A percentile compares a stretch with the other conserved stretches of the same genome.
phyloP scores from a whole-genome alignment of 1,139 yeast genomes.

The Candida tropicalis region DNA sequence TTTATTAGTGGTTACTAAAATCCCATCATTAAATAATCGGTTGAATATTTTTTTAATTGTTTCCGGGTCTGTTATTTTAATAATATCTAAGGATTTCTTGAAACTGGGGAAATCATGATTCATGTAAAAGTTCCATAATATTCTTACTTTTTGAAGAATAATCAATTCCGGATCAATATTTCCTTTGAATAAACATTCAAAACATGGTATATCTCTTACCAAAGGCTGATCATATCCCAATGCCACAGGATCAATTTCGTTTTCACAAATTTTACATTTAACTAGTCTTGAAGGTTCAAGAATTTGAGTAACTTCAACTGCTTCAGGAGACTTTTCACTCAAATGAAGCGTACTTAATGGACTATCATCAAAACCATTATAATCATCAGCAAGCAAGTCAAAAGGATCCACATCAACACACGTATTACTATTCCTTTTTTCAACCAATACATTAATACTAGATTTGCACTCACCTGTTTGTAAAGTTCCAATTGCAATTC shows the following conservation, averaged over 20 bases:
- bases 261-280: constrained; percentile 17
- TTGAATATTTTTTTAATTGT: constrained; percentile 17
- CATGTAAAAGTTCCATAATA: constrained; percentile 20
- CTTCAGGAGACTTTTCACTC: constrained; percentile 9
- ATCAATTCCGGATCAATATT: constrained; percentile 14
- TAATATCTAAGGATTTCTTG: constrained; percentile 14
- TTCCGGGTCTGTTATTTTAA: constrained; percentile 7
- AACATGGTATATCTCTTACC: constrained; percentile 16
- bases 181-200: constrained; percentile 18
- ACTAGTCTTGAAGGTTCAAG: neutral
- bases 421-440: constrained; percentile 1
- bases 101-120: constrained; percentile 19
- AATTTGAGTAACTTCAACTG: constrained; percentile 9
- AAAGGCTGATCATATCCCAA: constrained; percentile 18
- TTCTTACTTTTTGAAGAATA: constrained; percentile 21
- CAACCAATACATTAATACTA: constrained; percentile 11
- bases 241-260: constrained; percentile 19
- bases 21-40: constrained; percentile 19
- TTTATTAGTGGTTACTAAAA: constrained; percentile 15
- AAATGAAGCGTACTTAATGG: constrained; percentile 15
- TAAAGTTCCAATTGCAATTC: constrained; percentile 14
- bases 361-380: constrained; percentile 6
- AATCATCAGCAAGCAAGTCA: constrained; percentile 12
- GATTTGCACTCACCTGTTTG: constrained; percentile 14
- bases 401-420: constrained; percentile 18